Percentiles rank a stretch among this genome's conserved stretches.
These are phyloP conservation scores for Cutaneotrichosporon mucoides DNA, from an alignment of 1,284 basidiomycete genomes.

Conservation along the genomic window DNA sequence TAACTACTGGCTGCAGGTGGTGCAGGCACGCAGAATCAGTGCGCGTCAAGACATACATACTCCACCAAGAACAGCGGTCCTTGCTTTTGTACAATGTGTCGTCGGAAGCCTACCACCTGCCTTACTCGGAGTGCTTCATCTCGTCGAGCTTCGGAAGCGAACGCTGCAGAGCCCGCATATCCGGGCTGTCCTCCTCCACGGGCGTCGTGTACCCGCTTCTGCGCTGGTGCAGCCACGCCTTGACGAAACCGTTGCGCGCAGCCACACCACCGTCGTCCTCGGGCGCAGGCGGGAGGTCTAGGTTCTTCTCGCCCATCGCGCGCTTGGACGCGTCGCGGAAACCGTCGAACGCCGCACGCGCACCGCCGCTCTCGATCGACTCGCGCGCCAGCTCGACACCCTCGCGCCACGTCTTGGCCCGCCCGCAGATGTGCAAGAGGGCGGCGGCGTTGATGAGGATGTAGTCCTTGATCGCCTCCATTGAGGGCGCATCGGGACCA, in stretches of 20 bases:
- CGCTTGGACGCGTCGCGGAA: constrained; percentile 52
- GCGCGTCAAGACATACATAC: too few relatives aligned
- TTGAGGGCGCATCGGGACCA: constrained; percentile 51
- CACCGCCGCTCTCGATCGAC: constrained; percentile 67
- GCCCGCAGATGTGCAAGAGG: constrained; percentile 70
- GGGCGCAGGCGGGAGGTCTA: constrained; percentile 25
- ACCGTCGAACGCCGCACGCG: constrained; percentile 64
- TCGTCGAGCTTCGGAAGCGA: neutral
- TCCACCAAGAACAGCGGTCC: too few relatives aligned
- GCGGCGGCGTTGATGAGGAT: constrained; percentile 82
- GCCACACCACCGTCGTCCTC: constrained; percentile 50
- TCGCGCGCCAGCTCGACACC: constrained; percentile 69
- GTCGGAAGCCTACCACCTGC: too few relatives aligned
- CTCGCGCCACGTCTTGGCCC: constrained; percentile 64
- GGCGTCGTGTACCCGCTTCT: constrained; percentile 15
- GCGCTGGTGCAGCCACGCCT: constrained; percentile 37
- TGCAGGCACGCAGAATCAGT: too few relatives aligned
- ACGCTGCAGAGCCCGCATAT: neutral
- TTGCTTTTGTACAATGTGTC: too few relatives aligned
- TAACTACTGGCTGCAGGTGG: too few relatives aligned
- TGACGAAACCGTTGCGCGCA: constrained; percentile 48
- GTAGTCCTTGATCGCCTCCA: constrained; percentile 69
- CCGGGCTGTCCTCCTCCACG: neutral
- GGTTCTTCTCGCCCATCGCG: constrained; percentile 44
- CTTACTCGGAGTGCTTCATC: neutral